Percentiles rank a stretch among this genome's conserved stretches.
Conservation (phyloP, 208 protist genomes). For the Trypanosoma caninum region DNA sequence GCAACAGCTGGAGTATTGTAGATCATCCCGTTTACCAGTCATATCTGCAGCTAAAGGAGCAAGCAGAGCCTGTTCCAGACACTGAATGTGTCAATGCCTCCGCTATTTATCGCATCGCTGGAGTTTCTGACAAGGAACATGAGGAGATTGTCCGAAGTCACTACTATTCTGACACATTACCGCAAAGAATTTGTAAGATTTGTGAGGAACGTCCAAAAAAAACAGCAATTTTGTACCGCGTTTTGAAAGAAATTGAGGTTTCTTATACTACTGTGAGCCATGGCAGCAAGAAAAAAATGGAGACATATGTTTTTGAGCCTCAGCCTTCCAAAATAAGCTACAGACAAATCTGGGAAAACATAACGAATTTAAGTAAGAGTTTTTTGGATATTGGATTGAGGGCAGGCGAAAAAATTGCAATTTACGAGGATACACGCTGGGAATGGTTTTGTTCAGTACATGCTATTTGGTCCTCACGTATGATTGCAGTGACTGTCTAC, state of each 20-base stretch:
- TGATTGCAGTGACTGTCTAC: constrained; percentile 78
- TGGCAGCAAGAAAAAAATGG: constrained; percentile 44
- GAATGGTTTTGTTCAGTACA: constrained; percentile 73
- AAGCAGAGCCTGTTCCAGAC: constrained; percentile 31
- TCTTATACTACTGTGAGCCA: constrained; percentile 27
- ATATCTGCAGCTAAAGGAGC: constrained; percentile 39
- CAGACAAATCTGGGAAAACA: constrained; percentile 39
- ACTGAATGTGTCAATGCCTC: constrained; percentile 42
- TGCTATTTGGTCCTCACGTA: constrained; percentile 52
- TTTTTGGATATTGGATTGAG: constrained; percentile 54
- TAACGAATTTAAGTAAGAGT: constrained; percentile 48
- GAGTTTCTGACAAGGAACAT: constrained; percentile 42
- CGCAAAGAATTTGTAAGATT: constrained; percentile 31
- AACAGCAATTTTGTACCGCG: constrained; percentile 53
- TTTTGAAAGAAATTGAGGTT: constrained; percentile 40
- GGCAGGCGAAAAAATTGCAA: constrained; percentile 40
- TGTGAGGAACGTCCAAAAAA: constrained; percentile 45
- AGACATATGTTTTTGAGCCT: constrained; percentile 63
- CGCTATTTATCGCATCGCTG: constrained; percentile 63
- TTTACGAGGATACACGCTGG: constrained; percentile 87
- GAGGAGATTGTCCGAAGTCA: constrained; percentile 36
- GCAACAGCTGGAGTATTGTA: constrained; percentile 41
- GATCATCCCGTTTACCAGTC: constrained; percentile 37
- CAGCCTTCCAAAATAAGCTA: constrained; percentile 56
- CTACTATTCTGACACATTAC: constrained; percentile 37